Conservation (phyloP, 352 stramenopile species). For the Globisporangium paddicum region DNA sequence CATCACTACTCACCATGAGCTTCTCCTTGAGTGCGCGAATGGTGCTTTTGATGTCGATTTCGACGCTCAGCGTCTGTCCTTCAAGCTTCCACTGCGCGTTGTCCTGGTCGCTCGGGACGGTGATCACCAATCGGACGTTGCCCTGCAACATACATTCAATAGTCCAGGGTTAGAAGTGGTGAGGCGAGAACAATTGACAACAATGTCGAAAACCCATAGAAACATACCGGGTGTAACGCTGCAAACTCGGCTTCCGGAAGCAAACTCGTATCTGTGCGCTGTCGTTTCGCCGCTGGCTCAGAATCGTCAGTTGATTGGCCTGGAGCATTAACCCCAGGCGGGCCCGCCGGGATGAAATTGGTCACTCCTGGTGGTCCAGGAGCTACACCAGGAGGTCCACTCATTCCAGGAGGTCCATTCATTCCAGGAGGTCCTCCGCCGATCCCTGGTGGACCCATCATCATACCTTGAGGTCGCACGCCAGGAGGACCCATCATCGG, state of each 20-base stretch:
- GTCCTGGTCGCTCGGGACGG: constrained; percentile 85
- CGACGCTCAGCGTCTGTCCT: constrained; percentile 89
- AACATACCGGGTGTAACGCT: constrained; percentile 58
- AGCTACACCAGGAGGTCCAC: constrained; percentile 1
- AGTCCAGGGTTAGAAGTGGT: constrained; percentile 7
- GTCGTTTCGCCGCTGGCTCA: constrained; percentile 65
- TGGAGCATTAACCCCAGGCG: constrained; percentile 5
- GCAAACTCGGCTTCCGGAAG: constrained; percentile 83
- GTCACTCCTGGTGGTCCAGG: constrained; percentile 15
- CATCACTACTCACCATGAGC: constrained; percentile 57
- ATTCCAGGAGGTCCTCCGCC: constrained; percentile 10
- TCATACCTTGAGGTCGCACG: constrained; percentile 21
- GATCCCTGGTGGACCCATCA: constrained; percentile 32
- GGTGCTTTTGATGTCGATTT: constrained; percentile 84
- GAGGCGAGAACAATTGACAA: not conserved
- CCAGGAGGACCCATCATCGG: constrained; percentile 25
- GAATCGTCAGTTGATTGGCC: constrained; percentile 14
- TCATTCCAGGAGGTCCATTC: constrained; percentile 11
- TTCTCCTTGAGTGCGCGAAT: constrained; percentile 92
- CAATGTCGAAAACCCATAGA: constrained; percentile 5
- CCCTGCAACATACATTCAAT: constrained; percentile 28
- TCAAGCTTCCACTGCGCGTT: constrained; percentile 92
- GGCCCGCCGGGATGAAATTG: not conserved
- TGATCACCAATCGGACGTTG: constrained; percentile 58
- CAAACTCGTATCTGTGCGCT: constrained; percentile 57